phyloP scores from a whole-genome alignment of 164 flowering plant genomes.

The Taxillus chinensis region DNA sequence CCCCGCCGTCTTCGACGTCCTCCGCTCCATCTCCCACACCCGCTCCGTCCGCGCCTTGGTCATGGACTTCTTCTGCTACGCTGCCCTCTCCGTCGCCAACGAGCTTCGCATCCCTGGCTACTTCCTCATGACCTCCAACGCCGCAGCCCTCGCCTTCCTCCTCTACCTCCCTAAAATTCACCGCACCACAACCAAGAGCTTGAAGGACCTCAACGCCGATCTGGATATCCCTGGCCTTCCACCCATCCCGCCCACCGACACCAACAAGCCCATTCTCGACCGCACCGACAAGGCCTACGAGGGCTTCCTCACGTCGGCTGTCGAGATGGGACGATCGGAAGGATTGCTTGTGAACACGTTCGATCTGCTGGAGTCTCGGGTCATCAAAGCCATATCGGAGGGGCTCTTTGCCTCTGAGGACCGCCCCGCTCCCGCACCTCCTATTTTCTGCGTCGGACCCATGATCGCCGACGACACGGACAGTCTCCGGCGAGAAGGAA shows the following conservation, averaged over 20 bases:
- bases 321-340: slow-evolving; percentile 5
- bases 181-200: slow-evolving; percentile 4
- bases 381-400: slow-evolving; percentile 9
- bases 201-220: slow-evolving; percentile 10
- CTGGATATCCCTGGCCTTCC: neutral
- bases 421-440: slow-evolving; percentile 14
- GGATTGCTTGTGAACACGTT: slow-evolving; percentile 30
- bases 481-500: neutral
- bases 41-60: neutral
- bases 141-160: neutral
- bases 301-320: neutral
- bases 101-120: neutral
- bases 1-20: neutral
- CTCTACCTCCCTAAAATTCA: neutral
- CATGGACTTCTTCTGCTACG: slow-evolving; percentile 6
- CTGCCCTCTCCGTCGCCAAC: neutral
- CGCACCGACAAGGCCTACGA: neutral
- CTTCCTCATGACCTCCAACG: slow-evolving; percentile 1
- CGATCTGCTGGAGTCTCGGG: slow-evolving; percentile 13
- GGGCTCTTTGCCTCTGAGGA: slow-evolving; percentile 11
- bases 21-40: neutral
- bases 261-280: neutral
- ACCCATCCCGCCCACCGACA: neutral
- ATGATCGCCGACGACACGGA: neutral
- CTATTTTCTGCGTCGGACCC: slow-evolving; percentile 11